A percentile compares a stretch with the other conserved stretches of the same genome.
Conservation (phyloP, 164 flowering plant genomes). For the Protea cynaroides region DNA sequence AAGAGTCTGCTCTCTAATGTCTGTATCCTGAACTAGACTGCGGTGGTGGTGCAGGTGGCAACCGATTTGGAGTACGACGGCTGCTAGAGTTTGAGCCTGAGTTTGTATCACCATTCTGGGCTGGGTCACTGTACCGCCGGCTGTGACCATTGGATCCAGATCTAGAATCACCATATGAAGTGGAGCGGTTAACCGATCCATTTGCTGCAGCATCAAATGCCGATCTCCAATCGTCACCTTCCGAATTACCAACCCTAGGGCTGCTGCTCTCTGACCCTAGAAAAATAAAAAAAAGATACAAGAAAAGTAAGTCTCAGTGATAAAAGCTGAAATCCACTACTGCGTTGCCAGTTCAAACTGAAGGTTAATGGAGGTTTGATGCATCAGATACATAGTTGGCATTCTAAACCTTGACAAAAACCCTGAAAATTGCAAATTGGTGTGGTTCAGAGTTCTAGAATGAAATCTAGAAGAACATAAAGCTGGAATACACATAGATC, state of each 20-base stretch:
- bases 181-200: constrained; percentile 39
- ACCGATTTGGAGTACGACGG: constrained; percentile 80
- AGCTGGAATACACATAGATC: too few species aligned
- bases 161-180: constrained; percentile 27
- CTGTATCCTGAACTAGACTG: constrained; percentile 43
- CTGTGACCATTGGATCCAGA: constrained; percentile 61
- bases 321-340: background rate
- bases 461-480: too few species aligned
- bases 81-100: constrained; percentile 56
- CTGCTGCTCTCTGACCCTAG: constrained; percentile 69
- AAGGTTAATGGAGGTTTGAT: too few species aligned
- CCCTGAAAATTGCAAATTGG: too few species aligned
- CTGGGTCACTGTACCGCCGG: constrained; percentile 63
- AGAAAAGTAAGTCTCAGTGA: background rate
- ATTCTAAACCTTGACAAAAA: too few species aligned
- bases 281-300: constrained; percentile 1
- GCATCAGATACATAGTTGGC: too few species aligned
- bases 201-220: constrained; percentile 93
- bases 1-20: constrained; percentile 29
- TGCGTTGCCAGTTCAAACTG: too few species aligned
- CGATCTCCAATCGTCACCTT: constrained; percentile 85
- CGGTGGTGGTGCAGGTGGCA: constrained; percentile 82
- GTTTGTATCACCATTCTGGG: constrained; percentile 65
- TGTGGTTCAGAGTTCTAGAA: too few species aligned
- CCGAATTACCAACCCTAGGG: constrained; percentile 47